These are phyloP conservation scores for Phymatotrichopsis omnivora DNA, from an alignment of 2,329 filamentous ascomycete genomes.

Conservation along the genomic window DNA sequence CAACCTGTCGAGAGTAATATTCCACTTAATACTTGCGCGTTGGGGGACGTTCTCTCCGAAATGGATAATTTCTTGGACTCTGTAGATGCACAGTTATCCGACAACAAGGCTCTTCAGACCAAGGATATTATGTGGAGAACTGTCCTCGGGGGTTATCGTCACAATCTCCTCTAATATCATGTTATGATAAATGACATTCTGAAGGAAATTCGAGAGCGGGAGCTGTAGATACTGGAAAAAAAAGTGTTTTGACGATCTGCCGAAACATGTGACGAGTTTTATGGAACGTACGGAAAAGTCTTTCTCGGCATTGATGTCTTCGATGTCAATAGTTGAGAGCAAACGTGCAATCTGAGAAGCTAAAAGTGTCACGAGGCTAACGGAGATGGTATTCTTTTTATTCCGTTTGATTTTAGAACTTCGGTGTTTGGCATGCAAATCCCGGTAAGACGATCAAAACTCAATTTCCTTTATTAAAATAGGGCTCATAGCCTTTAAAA, in stretches of 20 bases:
- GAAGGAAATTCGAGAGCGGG: too few relatives aligned
- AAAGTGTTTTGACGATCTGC: slow-evolving; percentile 8
- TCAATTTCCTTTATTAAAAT: not conserved
- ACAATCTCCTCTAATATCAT: slow-evolving; percentile 23
- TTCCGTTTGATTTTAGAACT: slow-evolving; percentile 39
- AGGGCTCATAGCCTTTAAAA: not conserved
- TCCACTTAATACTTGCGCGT: slow-evolving; percentile 31
- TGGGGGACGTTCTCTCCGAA: slow-evolving; percentile 27
- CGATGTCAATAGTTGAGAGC: slow-evolving; percentile 35
- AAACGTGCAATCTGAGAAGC: slow-evolving; percentile 35
- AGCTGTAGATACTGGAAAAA: too few relatives aligned
- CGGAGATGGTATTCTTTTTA: slow-evolving; percentile 41
- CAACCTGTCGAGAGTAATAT: slow-evolving; percentile 11
- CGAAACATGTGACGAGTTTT: slow-evolving; percentile 4
- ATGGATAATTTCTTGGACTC: slow-evolving; percentile 29
- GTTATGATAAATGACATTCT: too few relatives aligned
- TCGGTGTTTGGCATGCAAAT: slow-evolving; percentile 41
- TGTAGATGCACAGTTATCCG: slow-evolving; percentile 29
- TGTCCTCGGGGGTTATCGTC: slow-evolving; percentile 26
- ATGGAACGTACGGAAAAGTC: slow-evolving; percentile 29
- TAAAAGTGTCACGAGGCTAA: slow-evolving; percentile 35
- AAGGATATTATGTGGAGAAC: slow-evolving; percentile 31
- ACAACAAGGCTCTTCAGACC: slow-evolving; percentile 32
- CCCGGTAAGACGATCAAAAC: not conserved
- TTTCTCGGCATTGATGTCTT: slow-evolving; percentile 34